Evolutionary conservation across 2,329 filamentous ascomycete species (phyloP), one percentile per base, ranked within the genome.

Genomic region (Rugonectria rugulosa): DNA sequence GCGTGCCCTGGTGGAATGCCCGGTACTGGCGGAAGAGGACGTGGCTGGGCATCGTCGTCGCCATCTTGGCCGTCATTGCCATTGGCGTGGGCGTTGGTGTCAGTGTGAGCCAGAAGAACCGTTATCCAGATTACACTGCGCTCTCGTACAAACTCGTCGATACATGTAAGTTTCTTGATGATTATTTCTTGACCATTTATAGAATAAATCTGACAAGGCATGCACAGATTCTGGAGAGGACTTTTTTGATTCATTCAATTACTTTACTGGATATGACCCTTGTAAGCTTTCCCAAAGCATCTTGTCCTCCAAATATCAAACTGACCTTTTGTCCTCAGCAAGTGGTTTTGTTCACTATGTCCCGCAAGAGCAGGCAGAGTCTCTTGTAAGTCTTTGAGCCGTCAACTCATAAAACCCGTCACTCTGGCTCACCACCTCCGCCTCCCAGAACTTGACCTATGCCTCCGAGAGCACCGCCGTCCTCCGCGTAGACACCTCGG

Each of bases 381-480:
- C 65, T 37, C 70, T 80, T 34, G 81, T 82, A 73, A 60, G 74
- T 60, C 17, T 31, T 32, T n/a, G n/a, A n/a, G n/a, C n/a, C n/a
- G n/a, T n/a, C n/a, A n/a, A n/a, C n/a, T n/a, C n/a, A n/a, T n/a
- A n/a, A n/a, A n/a, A n/a, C n/a, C n/a, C n/a, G n/a, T n/a, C n/a
- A n/a, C n/a, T n/a, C n/a, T n/a, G n/a, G n/a, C n/a, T n/a, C n/a
- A n/a, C n/a, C n/a, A n/a, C n/a, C n/a, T n/a, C n/a, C n/a, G n/a
- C n/a, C n/a, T n/a, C n/a, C n/a, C 44, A 83, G 80, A 90, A 90
- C 71, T 78, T 90, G 26, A 89, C 88, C 1, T 84, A 83, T 63
- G 83, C 85, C 6, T 79, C 80, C 1, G 64, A 75, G 1, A 72
- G 73, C 32, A 77, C 81, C 0, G 86, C 85, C 9, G 64, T 89